Evolutionary conservation across 768 basidiomycete species (phyloP), one percentile per base, ranked within the genome.

Genomic region (Agaricus subrufescens): DNA sequence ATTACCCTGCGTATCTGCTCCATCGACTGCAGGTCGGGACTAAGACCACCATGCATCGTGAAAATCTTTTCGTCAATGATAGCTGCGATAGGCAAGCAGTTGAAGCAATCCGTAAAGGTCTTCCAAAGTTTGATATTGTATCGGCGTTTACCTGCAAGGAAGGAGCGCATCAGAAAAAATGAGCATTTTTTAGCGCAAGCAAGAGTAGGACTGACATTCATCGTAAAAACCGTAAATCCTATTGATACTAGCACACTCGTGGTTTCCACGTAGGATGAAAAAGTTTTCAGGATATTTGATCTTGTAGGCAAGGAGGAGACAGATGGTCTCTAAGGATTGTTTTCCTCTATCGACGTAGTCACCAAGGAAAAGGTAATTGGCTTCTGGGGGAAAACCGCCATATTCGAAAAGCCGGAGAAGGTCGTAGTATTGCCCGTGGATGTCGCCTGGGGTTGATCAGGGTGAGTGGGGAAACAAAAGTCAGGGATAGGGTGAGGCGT

Each of bases 91-190:
- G 96, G 96, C 62, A 98, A 78, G 71, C 96, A 98, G 78, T 99
- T 99, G 83, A 99, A 99, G 77, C 96, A 98, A 71, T 99, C 96
- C 58, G 96, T 99, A 74, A 99, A 99, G 37, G 96, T 99, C 82
- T 99, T 99, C 96, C 96, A 99, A 69, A 98, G 82, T 74, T 99
- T 99, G 83, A 99, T 99, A 80, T 98, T 99, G 83, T 98, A 98
- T 69, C 96, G 87, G 71, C 96, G 93, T 81, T 99, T 99, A 83
- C 96, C 96, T 98, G 69, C 50, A 51, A 39, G 53, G 38, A 61
- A 46, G 30, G 43, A 39, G n/a, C 12, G 34, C 12, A 2, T 56
- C 31, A 46, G 9, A 27, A 48, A 19, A 14, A 51, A 48, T 50
- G 52, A 31, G 23, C 44, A 29, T 9, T 58, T 39, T 46, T 46